Base-by-base conservation (phyloP, 768 basidiomycete genomes). In the Nidularia pulvinata region DNA sequence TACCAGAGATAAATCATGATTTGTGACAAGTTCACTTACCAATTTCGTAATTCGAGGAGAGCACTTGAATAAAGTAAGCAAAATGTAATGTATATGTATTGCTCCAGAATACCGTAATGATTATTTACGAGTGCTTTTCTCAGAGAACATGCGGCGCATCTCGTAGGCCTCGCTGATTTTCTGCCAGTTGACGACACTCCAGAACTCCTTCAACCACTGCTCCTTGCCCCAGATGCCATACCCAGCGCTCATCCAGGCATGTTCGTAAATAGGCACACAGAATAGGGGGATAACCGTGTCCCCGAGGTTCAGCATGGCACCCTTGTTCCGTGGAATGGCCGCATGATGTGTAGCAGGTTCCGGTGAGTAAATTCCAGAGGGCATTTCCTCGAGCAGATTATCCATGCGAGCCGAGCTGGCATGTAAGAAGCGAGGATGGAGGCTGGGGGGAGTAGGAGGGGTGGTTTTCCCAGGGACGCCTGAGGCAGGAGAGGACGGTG, bases 191-290 rank as follows among this genome's bases (percentile, higher is more conserved):
- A 95, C 68, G 19, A 88, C 89, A 7, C 74, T 76, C 92, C 93
- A 96, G 71, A 95, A 93, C 64, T 86, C 80, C 61, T 78, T 82
- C 64, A 95, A 65, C 79, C 93, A 96, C 60, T 80, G 80, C 66
- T 95, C 92, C 70, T 92, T 91, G 25, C 94, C 93, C 91, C 91
- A 94, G 4, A 96, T 82, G 4, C 93, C 93, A 58, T 88, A 93
- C 37, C 89, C 91, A 19, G 89, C 86, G 48, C 78, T 76, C 63
- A 96, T 76, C 91, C 93, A 96, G 30, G 88, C 87, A 59, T 93
- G 93, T 67, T 94, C 92, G 59, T 93, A 82, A 4, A 91, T 82
- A 43, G 86, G 85, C 49, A 94, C 64, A 57, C 89, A 91, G 67
- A 93, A 85, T 51, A 95, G 65, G 19, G 93, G 93, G 64, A 77